phyloP scores from a whole-genome alignment of 2,329 filamentous ascomycete genomes.

The Fusarium sp. region DNA sequence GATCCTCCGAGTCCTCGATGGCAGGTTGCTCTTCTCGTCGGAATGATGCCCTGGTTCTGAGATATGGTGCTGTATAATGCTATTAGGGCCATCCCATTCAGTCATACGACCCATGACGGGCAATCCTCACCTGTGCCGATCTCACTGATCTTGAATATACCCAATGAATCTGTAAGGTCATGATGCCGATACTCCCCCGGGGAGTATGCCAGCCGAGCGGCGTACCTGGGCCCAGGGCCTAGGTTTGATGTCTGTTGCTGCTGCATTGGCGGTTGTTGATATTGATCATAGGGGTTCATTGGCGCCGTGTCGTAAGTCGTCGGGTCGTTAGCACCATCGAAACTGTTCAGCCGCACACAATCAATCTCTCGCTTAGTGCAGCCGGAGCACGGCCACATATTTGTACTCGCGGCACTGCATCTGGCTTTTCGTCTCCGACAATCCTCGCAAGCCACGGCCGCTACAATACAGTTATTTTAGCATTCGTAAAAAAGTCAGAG shows the following conservation, averaged over 20 bases:
- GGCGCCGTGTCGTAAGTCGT: constrained; percentile 44
- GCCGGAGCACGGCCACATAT: constrained; percentile 92
- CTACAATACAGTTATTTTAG: constrained; percentile 7
- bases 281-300: constrained; percentile 45
- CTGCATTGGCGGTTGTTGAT: constrained; percentile 59
- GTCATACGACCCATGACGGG: neutral
- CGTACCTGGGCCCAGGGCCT: no score
- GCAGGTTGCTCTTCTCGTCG: constrained; percentile 70
- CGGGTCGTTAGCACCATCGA: constrained; percentile 61
- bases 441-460: constrained; percentile 85
- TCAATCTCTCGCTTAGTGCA: no score
- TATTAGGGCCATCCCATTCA: constrained; percentile 4
- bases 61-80: constrained; percentile 76
- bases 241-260: constrained; percentile 56
- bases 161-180: constrained; percentile 83
- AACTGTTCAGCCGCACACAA: constrained; percentile 90
- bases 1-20: constrained; percentile 79
- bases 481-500: neutral
- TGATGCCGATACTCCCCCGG: constrained; percentile 75
- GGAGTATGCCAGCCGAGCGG: constrained; percentile 68
- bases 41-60: constrained; percentile 72
- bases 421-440: constrained; percentile 96
- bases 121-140: constrained; percentile 81
- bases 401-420: constrained; percentile 95
- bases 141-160: constrained; percentile 88